Percentiles rank a stretch among this genome's conserved stretches.
Evolutionary conservation across 441 rosid genomes (phyloP).

Genomic region (Raphanus hybrid): DNA sequence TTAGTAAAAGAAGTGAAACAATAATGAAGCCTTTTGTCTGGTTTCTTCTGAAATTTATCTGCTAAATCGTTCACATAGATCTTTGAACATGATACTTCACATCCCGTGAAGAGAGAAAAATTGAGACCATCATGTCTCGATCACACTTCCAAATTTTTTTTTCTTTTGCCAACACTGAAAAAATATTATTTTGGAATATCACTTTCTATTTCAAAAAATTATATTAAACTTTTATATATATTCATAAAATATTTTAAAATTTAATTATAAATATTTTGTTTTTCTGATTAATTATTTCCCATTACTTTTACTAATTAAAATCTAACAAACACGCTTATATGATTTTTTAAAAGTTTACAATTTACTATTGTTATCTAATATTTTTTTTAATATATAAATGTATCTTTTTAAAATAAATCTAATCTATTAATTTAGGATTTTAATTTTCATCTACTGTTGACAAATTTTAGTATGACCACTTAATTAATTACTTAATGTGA

Average conservation of each 20-base stretch:
- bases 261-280: background rate
- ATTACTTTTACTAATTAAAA: background rate
- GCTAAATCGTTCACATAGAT: conserved; percentile 16
- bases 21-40: conserved; percentile 26
- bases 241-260: background rate
- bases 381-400: no score
- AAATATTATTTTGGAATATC: no score
- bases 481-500: no score
- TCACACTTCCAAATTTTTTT: background rate
- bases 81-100: conserved; percentile 13
- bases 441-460: no score
- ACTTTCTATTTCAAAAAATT: no score
- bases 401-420: no score
- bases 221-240: no score
- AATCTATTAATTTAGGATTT: no score
- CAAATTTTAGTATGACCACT: no score
- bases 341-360: background rate
- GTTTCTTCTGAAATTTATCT: conserved; percentile 24
- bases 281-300: background rate
- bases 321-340: no score
- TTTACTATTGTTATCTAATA: background rate
- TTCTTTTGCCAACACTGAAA: no score
- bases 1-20: conserved; percentile 20
- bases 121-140: background rate
- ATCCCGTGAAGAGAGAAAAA: conserved; percentile 27